Evolutionary conservation across 306 rosid genomes (phyloP).

Genomic region (Prosopis cineraria): DNA sequence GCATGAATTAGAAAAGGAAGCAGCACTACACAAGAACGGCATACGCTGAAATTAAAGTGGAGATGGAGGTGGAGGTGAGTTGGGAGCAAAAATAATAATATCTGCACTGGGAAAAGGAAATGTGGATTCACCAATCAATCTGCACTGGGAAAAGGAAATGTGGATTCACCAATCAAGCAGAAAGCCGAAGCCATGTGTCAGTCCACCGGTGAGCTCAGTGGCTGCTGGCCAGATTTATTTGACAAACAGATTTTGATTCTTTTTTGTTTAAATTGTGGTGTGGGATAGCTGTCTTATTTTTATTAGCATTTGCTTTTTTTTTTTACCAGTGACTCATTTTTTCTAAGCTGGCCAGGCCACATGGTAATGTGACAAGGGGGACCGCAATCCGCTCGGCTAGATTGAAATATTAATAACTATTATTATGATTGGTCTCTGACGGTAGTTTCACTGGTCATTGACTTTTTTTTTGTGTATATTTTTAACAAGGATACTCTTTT

Average conservation of each 20-base stretch:
- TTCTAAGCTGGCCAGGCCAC: too few relatives aligned
- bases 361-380: too few relatives aligned
- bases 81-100: slow-evolving; percentile 19
- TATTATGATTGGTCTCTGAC: neutral
- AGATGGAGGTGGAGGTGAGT: slow-evolving; percentile 11
- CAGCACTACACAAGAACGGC: slow-evolving; percentile 6
- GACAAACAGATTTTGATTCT: slow-evolving; percentile 2
- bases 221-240: slow-evolving; percentile 9
- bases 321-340: neutral
- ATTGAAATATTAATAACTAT: neutral
- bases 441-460: too few relatives aligned
- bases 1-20: slow-evolving; percentile 12
- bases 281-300: slow-evolving; percentile 6
- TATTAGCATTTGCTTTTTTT: slow-evolving; percentile 8
- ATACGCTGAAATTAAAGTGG: neutral
- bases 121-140: too few relatives aligned
- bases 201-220: slow-evolving; percentile 26
- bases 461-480: neutral
- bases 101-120: neutral
- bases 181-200: slow-evolving; percentile 42
- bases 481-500: too few relatives aligned
- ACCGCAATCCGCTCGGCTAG: neutral
- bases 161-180: slow-evolving; percentile 21
- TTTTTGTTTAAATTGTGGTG: neutral
- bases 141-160: neutral